Conservation (phyloP, 257 asterid species). For the Ajuga chamaepitys region DNA sequence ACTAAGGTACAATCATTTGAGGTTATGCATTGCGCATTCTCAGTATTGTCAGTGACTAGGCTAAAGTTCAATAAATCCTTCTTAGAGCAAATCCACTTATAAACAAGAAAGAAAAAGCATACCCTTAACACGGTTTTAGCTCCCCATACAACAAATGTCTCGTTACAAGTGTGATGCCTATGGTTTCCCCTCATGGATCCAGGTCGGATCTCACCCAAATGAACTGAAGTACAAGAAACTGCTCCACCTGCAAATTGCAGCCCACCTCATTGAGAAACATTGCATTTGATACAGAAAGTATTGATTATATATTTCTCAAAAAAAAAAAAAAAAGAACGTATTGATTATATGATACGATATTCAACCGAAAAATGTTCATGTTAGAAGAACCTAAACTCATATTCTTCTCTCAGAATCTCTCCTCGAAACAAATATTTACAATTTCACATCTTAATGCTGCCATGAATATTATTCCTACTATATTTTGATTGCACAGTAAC, state of each 20-base stretch:
- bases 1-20: neutral
- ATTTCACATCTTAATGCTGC: neutral
- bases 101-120: conserved; percentile 18
- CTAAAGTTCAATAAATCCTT: neutral
- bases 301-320: neutral
- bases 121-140: conserved; percentile 90
- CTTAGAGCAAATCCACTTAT: neutral
- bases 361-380: neutral
- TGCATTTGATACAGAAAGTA: neutral
- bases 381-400: neutral
- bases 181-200: conserved; percentile 85
- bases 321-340: no score
- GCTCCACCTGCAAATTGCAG: conserved; percentile 67
- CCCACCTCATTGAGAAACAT: conserved; percentile 12
- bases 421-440: neutral
- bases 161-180: conserved; percentile 79
- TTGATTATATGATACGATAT: neutral
- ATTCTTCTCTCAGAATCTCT: neutral
- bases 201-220: conserved; percentile 79
- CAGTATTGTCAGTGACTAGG: neutral
- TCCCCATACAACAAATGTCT: conserved; percentile 94
- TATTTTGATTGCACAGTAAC: neutral
- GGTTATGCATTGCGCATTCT: neutral
- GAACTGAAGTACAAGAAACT: conserved; percentile 53
- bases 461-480: neutral